Evolutionary conservation across 2,329 filamentous ascomycete genomes (phyloP).

Genomic region (Penicillium sp.): DNA sequence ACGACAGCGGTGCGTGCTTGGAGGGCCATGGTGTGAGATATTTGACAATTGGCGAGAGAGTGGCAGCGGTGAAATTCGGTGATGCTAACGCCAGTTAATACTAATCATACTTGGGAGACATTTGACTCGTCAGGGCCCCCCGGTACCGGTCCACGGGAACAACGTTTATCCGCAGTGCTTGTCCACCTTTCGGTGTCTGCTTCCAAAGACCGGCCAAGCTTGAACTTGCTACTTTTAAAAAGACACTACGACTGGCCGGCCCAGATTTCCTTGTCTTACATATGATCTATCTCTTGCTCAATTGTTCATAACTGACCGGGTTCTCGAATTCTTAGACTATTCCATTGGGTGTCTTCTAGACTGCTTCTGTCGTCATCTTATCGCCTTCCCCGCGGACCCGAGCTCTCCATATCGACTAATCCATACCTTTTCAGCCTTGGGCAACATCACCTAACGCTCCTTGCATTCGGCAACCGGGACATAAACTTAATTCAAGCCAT

Average conservation of each 20-base stretch:
- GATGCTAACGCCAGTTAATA: conserved; percentile 5
- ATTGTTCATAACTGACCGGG: not conserved
- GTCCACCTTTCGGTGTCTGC: conserved; percentile 11
- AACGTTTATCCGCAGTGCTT: conserved; percentile 26
- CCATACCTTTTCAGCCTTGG: not conserved
- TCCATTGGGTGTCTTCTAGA: not conserved
- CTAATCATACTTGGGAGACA: conserved; percentile 22
- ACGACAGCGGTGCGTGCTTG: conserved; percentile 75
- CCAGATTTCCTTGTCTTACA: conserved; percentile 9
- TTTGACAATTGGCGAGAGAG: not conserved
- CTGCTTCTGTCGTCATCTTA: not conserved
- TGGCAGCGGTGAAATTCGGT: no score
- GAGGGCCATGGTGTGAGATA: conserved; percentile 29
- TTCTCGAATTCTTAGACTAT: not conserved
- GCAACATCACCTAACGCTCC: not conserved
- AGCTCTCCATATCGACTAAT: not conserved
- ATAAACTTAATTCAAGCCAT: conserved; percentile 12
- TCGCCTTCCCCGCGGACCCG: conserved; percentile 3
- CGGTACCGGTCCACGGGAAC: conserved; percentile 21
- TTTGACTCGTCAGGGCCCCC: conserved; percentile 26
- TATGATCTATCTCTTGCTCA: not conserved
- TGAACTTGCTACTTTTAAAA: no score
- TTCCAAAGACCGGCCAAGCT: conserved; percentile 1
- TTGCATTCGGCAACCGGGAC: conserved; percentile 5
- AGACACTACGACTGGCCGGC: conserved; percentile 22